Evolutionary conservation across 164 flowering plant species (phyloP), one percentile per base, ranked within the genome.

Genomic region (Kalanchoe fedtschenkoi): DNA sequence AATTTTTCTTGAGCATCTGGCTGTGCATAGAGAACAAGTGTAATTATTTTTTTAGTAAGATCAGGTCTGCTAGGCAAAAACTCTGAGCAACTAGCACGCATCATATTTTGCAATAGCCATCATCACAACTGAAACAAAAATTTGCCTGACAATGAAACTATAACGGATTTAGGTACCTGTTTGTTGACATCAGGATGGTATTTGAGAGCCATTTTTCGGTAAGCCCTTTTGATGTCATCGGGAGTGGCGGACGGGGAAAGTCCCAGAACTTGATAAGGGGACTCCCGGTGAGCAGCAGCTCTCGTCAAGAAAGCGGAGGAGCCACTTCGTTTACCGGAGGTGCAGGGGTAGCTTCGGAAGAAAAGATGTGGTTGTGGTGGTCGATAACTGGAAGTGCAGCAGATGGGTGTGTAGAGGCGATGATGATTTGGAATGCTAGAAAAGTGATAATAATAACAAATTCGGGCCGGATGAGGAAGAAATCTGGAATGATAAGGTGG

Each of bases 121-220:
- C n/a, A n/a, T n/a, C n/a, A n/a, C n/a, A n/a, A n/a, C n/a, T n/a
- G n/a, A n/a, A n/a, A n/a, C n/a, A 11, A 24, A 47, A 4, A 53
- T 53, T 33, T 34, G 46, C 30, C 6, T 29, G 37, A 29, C 30
- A 37, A 66, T 17, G 19, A 62, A 37, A 29, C 34, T 28, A n/a
- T n/a, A n/a, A n/a, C n/a, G n/a, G n/a, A n/a, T n/a, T n/a, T n/a
- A n/a, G n/a, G 42, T 66, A 91, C 97, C 96, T 86, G 83, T 65
- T 88, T 93, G 65, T 93, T 93, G 55, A 90, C 97, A 77, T 93
- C 99, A 6, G 97, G 99, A 65, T 93, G 99, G 71, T 76, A 87
- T 70, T 87, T 93, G 22, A 93, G 78, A 70, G 99, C 99, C 58
- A 93, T 84, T 70, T 84, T 93, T 57, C 99, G 70, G 66, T 93